Percentiles rank a stretch among this genome's conserved stretches.
Evolutionary conservation across 371 early-diverging fungal genomes (phyloP).

Genomic region (Capillidium heterosporum): DNA sequence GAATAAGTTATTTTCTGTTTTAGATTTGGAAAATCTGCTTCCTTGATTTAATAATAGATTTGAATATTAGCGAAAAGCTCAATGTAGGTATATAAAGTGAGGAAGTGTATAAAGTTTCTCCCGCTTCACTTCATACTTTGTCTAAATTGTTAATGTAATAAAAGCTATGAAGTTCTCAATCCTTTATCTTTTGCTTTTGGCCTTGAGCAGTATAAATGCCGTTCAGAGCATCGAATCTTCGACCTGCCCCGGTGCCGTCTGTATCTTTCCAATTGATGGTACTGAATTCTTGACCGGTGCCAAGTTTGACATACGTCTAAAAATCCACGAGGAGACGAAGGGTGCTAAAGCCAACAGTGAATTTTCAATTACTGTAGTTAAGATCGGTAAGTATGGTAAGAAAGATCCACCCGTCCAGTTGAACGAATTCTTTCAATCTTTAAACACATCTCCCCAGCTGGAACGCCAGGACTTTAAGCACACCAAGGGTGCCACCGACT

Average conservation of each 20-base stretch:
- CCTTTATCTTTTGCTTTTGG: too few relatives aligned
- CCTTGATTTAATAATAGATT: too few relatives aligned
- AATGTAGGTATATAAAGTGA: too few relatives aligned
- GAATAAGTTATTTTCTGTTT: too few relatives aligned
- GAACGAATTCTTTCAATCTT: constrained; percentile 23
- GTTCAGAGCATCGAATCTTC: not conserved
- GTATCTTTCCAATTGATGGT: constrained; percentile 2
- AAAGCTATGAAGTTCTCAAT: too few relatives aligned
- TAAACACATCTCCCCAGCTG: constrained; percentile 14
- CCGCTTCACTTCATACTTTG: too few relatives aligned
- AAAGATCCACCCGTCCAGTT: constrained; percentile 11
- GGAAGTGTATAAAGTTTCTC: too few relatives aligned
- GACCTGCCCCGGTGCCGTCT: constrained; percentile 2
- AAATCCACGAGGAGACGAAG: constrained; percentile 9
- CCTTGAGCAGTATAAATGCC: not conserved
- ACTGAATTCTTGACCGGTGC: constrained; percentile 7
- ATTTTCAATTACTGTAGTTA: constrained; percentile 5
- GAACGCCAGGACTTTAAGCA: constrained; percentile 32
- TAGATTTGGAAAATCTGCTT: too few relatives aligned
- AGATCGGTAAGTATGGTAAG: constrained; percentile 12
- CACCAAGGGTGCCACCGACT: constrained; percentile 28
- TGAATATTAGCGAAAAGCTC: too few relatives aligned
- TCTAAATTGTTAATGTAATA: too few relatives aligned
- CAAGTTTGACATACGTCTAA: constrained; percentile 6
- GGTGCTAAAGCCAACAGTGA: constrained; percentile 13